These are phyloP conservation scores for Cornus suecica DNA, from an alignment of 148 eudicot species.

Conservation along the genomic window DNA sequence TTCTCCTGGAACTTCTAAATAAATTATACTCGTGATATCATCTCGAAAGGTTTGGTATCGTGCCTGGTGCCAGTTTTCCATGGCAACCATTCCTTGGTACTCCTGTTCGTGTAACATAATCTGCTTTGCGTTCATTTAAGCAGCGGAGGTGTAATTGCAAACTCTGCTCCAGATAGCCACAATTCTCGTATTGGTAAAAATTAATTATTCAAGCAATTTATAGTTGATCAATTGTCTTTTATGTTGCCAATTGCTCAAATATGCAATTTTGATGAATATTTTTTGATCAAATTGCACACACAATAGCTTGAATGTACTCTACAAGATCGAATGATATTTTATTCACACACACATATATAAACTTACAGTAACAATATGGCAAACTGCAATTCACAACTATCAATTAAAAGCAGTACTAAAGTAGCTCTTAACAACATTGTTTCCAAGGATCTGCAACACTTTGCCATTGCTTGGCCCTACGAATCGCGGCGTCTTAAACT, in stretches of 20 bases:
- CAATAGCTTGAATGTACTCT: too few relatives aligned
- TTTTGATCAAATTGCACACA: too few relatives aligned
- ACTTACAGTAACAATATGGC: not conserved
- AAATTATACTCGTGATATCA: conserved; percentile 42
- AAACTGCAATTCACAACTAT: not conserved
- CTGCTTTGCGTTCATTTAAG: not conserved
- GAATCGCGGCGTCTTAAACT: conserved; percentile 88
- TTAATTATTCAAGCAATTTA: not conserved
- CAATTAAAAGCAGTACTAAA: conserved; percentile 64
- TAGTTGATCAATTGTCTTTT: not conserved
- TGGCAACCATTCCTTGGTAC: too few relatives aligned
- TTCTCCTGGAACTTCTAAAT: conserved; percentile 81
- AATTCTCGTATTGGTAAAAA: not conserved
- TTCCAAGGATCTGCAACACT: conserved; percentile 50
- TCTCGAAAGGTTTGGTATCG: not conserved
- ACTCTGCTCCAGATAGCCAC: not conserved
- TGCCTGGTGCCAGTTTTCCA: too few relatives aligned
- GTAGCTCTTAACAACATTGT: conserved; percentile 53
- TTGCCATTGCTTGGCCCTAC: conserved; percentile 44
- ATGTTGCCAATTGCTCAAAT: too few relatives aligned
- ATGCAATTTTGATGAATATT: too few relatives aligned
- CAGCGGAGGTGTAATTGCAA: not conserved
- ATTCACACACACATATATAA: too few relatives aligned
- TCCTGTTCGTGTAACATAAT: not conserved
- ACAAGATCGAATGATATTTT: too few relatives aligned